Base-by-base conservation (phyloP, 2,329 filamentous ascomycete species). In the Nigrospora oryzae region DNA sequence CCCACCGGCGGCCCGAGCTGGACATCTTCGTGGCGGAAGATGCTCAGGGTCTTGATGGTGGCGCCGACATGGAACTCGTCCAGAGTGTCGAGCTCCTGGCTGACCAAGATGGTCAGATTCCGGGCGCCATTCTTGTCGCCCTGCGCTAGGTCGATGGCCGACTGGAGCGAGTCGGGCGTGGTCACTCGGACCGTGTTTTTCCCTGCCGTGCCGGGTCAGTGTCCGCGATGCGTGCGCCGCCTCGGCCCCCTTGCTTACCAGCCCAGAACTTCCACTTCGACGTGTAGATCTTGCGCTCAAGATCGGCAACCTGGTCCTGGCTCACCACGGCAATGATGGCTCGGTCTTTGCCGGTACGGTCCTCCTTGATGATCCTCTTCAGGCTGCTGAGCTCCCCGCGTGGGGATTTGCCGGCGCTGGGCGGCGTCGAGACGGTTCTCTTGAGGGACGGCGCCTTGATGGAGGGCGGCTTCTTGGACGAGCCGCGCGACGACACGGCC, bases 351-450 rank as follows among this genome's bases (percentile, higher is more conserved):
- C 43, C 44, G 2, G 35, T 17, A 13, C 44, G 44, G 23, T 46
- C 44, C 40, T 46, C 44, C 14, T 46, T 42, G 36, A 46, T 46
- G 44, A 46, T 44, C 15, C 28, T 28, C 36, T 44, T 44, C 35
- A 44, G 31, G 12, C 35, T 44, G 31, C 14, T 34, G 13, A 44
- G 11, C 23, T 44, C 42, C 33, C 35, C 28, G 4, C 32, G 40
- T 14, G 4, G 2, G 23, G 23, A 7, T 5, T 28, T 28, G 23
- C 5, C 7, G 23, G 23, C 10, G 23, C 23, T 28, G 23, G 23
- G 23, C 5, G 23, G 23, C 2, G 23, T 28, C 4, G 23, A 28
- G 23, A 28, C 5, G 23, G 23, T 28, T 28, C 23, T 28, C 23
- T 28, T 28, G 23, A 28, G 23, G 5, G 23, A 28, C 5, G 23